These are phyloP conservation scores for Saururus chinensis DNA, from an alignment of 164 flowering plant species.

Conservation along the genomic window DNA sequence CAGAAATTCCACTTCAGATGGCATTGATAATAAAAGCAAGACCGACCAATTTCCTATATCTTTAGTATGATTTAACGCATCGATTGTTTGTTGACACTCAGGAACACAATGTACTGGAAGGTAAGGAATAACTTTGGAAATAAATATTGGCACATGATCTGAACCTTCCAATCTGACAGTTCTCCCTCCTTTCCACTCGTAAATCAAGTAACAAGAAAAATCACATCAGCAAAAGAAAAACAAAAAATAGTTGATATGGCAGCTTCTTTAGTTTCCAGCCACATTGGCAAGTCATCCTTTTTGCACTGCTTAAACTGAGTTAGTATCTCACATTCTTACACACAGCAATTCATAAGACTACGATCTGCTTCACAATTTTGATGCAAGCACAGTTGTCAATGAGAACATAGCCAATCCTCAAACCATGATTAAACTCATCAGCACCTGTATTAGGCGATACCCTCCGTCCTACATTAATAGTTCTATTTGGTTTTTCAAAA, in stretches of 20 bases:
- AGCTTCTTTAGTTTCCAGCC: conserved; percentile 3
- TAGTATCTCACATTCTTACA: conserved; percentile 82
- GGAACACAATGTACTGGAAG: conserved; percentile 63
- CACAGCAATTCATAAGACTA: conserved; percentile 59
- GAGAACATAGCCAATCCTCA: conserved; percentile 91
- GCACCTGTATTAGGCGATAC: conserved; percentile 69
- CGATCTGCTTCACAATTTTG: conserved; percentile 36
- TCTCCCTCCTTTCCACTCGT: conserved; percentile 83
- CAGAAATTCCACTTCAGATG: background rate
- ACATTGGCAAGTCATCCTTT: conserved; percentile 60
- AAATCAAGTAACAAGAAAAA: conserved; percentile 3
- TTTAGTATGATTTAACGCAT: background rate
- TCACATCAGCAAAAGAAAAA: background rate
- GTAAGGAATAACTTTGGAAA: conserved; percentile 50
- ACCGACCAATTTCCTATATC: background rate
- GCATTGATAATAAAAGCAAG: background rate
- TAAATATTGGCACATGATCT: conserved; percentile 87
- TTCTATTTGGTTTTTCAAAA: too few relatives aligned
- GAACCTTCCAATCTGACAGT: conserved; percentile 76
- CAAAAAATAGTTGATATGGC: background rate
- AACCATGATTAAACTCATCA: conserved; percentile 83
- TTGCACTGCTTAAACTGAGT: conserved; percentile 74
- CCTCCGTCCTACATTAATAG: conserved; percentile 95
- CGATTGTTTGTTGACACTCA: conserved; percentile 72
- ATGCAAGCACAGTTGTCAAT: conserved; percentile 74